These are phyloP conservation scores for Penicillium pulvis DNA, from an alignment of 495 filamentous ascomycete genomes.

Conservation along the genomic window DNA sequence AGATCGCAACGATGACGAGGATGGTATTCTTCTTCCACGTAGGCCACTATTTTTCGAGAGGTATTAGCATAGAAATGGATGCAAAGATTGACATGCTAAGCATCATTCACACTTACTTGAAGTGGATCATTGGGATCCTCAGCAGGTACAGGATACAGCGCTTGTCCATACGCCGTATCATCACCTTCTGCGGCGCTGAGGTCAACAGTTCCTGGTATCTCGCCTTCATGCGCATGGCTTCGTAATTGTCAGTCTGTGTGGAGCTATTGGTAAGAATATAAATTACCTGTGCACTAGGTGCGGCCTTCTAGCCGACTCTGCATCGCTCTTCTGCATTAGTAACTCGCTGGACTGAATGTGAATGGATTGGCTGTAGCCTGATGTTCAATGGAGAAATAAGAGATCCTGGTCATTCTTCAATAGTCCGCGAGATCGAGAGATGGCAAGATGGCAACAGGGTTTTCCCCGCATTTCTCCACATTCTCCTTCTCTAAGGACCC, in stretches of 20 bases:
- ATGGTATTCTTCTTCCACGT: slow-evolving; percentile 62
- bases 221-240: slow-evolving; percentile 60
- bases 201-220: slow-evolving; percentile 60
- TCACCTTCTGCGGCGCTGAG: slow-evolving; percentile 59
- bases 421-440: too few species aligned
- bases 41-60: slow-evolving; percentile 42
- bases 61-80: too few species aligned
- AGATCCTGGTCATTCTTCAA: neutral
- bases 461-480: slow-evolving; percentile 4
- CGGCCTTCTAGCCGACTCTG: neutral
- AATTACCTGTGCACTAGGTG: slow-evolving; percentile 18
- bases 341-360: neutral
- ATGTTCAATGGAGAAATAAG: neutral
- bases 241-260: neutral
- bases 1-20: slow-evolving; percentile 57
- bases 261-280: too few species aligned
- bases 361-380: neutral
- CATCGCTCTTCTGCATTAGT: neutral
- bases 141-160: slow-evolving; percentile 62
- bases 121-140: slow-evolving; percentile 69
- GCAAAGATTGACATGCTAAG: too few species aligned
- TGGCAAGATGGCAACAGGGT: too few species aligned
- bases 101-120: slow-evolving; percentile 35
- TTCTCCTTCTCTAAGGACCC: neutral
- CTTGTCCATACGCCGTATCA: slow-evolving; percentile 61